Evolutionary conservation across 2,329 filamentous ascomycete species (phyloP).

Genomic region (Dactylellina parvicollis): DNA sequence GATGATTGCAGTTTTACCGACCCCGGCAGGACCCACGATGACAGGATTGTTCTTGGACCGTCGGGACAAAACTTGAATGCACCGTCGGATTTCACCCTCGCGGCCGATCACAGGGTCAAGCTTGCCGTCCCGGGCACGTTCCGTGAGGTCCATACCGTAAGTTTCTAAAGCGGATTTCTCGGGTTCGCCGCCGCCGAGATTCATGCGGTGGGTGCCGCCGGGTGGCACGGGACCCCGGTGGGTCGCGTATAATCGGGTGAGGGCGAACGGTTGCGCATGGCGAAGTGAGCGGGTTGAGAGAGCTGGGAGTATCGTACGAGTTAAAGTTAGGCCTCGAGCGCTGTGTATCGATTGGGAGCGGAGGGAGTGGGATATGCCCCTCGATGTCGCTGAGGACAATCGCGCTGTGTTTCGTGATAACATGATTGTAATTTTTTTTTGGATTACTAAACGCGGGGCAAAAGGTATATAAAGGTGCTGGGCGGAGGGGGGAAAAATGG

Average conservation of each 20-base stretch:
- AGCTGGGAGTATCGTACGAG: constrained; percentile 28
- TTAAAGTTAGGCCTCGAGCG: constrained; percentile 1
- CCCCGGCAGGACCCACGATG: constrained; percentile 88
- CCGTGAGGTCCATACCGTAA: constrained; percentile 90
- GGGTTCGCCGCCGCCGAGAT: constrained; percentile 76
- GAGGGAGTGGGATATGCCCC: constrained; percentile 42
- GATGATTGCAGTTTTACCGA: constrained; percentile 91
- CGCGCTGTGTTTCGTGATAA: constrained; percentile 44
- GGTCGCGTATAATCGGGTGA: constrained; percentile 60
- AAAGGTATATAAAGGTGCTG: not conserved
- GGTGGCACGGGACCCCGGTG: constrained; percentile 81
- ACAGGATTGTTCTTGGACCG: constrained; percentile 97
- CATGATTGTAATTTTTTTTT: constrained; percentile 17
- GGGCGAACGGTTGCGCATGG: constrained; percentile 52
- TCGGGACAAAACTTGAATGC: constrained; percentile 90
- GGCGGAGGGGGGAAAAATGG: not conserved
- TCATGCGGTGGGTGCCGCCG: constrained; percentile 92
- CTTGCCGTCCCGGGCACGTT: constrained; percentile 83
- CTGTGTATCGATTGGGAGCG: constrained; percentile 25
- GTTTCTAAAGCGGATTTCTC: constrained; percentile 90
- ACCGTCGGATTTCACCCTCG: constrained; percentile 89
- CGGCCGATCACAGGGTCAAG: constrained; percentile 95
- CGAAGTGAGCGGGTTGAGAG: constrained; percentile 29
- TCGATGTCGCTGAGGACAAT: constrained; percentile 39
- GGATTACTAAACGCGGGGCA: constrained; percentile 7